Evolutionary conservation across 2,329 filamentous ascomycete genomes (phyloP).

Genomic region (Calonectria pauciramosa): DNA sequence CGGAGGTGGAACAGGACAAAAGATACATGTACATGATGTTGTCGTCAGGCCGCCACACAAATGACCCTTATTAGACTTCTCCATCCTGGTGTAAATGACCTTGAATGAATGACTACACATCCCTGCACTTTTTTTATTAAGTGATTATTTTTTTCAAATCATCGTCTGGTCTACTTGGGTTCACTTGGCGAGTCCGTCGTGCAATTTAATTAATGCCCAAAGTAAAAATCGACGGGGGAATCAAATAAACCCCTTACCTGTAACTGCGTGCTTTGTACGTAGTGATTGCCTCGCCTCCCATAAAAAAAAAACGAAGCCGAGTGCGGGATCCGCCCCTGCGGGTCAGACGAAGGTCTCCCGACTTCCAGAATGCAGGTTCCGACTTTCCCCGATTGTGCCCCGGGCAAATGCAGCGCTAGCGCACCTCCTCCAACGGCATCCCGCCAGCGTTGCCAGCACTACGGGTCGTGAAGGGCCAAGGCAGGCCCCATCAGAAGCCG

Average conservation of each 20-base stretch:
- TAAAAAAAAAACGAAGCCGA: not conserved
- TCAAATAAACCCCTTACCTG: conserved; percentile 9
- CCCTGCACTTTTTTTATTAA: conserved; percentile 12
- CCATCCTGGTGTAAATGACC: conserved; percentile 14
- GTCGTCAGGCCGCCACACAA: conserved; percentile 5
- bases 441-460: conserved; percentile 36
- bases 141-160: not conserved
- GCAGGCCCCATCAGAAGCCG: conserved; percentile 2
- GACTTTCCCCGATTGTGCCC: conserved; percentile 40
- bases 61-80: conserved; percentile 8
- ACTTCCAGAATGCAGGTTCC: conserved; percentile 43
- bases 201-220: conserved; percentile 11
- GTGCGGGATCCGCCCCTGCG: conserved; percentile 19
- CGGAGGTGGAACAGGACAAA: not conserved
- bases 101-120: not conserved
- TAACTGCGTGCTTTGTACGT: conserved; percentile 3
- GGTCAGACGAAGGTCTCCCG: conserved; percentile 43
- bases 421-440: conserved; percentile 37
- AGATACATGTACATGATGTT: not conserved
- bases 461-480: conserved; percentile 37
- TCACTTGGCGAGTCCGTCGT: not conserved
- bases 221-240: not conserved
- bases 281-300: conserved; percentile 9
- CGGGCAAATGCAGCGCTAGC: conserved; percentile 35
- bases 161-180: not conserved